Conservation (phyloP, 371 early-diverging fungal species). For the Catenaria anguillulae region DNA sequence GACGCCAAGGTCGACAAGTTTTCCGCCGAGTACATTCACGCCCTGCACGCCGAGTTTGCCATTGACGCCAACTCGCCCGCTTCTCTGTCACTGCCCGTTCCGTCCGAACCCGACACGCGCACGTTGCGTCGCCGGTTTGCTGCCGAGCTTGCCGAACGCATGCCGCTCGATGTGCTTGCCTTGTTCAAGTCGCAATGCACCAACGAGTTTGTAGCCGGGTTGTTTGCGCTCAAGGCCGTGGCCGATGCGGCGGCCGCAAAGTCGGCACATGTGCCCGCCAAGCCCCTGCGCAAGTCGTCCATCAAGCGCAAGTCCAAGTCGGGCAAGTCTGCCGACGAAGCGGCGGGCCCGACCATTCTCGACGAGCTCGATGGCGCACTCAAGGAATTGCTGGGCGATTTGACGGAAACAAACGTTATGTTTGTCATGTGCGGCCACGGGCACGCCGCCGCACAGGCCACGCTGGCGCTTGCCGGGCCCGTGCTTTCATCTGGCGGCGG, state of each 20-base stretch:
- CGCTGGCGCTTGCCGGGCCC: neutral
- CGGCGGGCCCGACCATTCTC: neutral
- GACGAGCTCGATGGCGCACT: conserved; percentile 1
- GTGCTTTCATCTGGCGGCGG: neutral
- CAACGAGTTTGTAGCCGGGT: conserved; percentile 60
- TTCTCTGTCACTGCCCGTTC: conserved; percentile 16
- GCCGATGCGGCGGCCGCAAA: conserved; percentile 69
- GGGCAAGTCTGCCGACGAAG: neutral
- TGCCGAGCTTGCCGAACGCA: conserved; percentile 52
- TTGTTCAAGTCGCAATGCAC: conserved; percentile 46
- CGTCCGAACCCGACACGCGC: conserved; percentile 15
- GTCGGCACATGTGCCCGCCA: conserved; percentile 33
- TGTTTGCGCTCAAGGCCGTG: conserved; percentile 66
- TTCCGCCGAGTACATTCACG: conserved; percentile 49
- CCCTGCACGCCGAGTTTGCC: conserved; percentile 32
- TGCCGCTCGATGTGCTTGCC: conserved; percentile 70
- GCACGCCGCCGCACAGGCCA: neutral
- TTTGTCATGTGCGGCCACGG: neutral
- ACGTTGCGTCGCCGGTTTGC: conserved; percentile 36
- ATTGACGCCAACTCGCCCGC: conserved; percentile 32
- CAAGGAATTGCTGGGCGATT: conserved; percentile 4
- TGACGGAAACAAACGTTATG: conserved; percentile 3
- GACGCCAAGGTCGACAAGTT: conserved; percentile 65
- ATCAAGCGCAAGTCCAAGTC: conserved; percentile 13
- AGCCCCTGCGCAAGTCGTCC: conserved; percentile 16